Base-by-base conservation (phyloP, 208 protist species). In the Trypanosoma scelopori region DNA sequence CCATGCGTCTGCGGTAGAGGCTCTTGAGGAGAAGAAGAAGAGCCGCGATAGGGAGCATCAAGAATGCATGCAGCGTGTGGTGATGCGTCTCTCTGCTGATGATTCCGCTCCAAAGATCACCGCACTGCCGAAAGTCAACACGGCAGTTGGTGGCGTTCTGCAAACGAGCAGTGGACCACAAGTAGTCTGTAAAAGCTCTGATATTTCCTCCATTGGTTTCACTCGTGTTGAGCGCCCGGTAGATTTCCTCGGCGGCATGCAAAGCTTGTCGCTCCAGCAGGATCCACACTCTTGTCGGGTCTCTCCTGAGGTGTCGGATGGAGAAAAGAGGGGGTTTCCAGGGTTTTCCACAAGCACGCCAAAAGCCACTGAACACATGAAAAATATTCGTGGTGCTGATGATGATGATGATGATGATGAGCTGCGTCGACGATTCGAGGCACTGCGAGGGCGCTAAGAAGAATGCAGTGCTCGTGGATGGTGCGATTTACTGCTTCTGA, bases 151-250 rank as follows among this genome's bases (percentile, higher is more conserved):
- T 0, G 76, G 74, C 23, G 69, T 92, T 51, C 71, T 75, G 43
- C 81, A 71, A 39, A 63, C 69, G 3, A 60, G 58, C 30, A 65
- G 69, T 6, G 85, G 82, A 1, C 68, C 80, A 22, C 80, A 88
- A 59, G 57, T 92, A n/a, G 55, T 89, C 20, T 87, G 76, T 62
- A 75, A 92, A 48, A 85, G 76, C 75, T 92, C 85, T 2, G 69
- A 82, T 68, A 92, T 92, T 74, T 87, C 80, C 67, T 87, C 85
- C 3, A 53, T 92, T 1, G 85, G 85, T 20, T 92, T 92, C 48
- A 35, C 47, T 20, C 45, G 27, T 11, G 57, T 59, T 30, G 22
- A 58, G 32, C 55, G 68, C 20, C 83, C 83, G 11, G 74, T 78
- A 42, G 81, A 91, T 66, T 87, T 91, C 53, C 65, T 84, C 13